Conservation (phyloP, 805 yeast species). For the Yarrowia porcina region DNA sequence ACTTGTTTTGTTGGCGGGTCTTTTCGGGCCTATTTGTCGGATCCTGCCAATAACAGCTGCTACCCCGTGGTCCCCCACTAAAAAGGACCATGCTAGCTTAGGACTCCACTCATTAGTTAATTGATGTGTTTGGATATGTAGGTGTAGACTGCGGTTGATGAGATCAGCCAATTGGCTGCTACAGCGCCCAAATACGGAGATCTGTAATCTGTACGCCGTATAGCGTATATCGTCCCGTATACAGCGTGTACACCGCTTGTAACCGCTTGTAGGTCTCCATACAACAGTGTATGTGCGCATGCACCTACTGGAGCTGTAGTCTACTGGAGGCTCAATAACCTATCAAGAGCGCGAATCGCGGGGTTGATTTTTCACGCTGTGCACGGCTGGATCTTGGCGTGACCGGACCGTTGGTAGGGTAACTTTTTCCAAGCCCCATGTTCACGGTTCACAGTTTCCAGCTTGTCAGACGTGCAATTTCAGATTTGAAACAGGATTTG, state of each 20-base stretch:
- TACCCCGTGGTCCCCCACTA: not conserved
- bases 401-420: not conserved
- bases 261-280: not conserved
- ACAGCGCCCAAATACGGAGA: too few species aligned
- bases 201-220: too few species aligned
- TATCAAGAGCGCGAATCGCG: not conserved
- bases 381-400: conserved; percentile 12
- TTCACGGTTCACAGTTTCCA: too few species aligned
- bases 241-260: not conserved
- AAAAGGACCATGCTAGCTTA: not conserved
- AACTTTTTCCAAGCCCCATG: too few species aligned
- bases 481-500: not conserved
- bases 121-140: conserved; percentile 6
- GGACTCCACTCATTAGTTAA: conserved; percentile 25
- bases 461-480: too few species aligned
- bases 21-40: not conserved
- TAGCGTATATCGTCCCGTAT: too few species aligned
- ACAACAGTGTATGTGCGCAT: not conserved
- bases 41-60: not conserved
- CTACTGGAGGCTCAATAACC: not conserved
- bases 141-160: not conserved
- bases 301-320: not conserved
- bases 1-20: conserved; percentile 2
- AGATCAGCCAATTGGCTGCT: too few species aligned
- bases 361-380: not conserved